Percentiles rank a stretch among this genome's conserved stretches.
These are phyloP conservation scores for Coniochaeta sp. DNA, from an alignment of 2,329 filamentous ascomycete genomes.

Conservation along the genomic window DNA sequence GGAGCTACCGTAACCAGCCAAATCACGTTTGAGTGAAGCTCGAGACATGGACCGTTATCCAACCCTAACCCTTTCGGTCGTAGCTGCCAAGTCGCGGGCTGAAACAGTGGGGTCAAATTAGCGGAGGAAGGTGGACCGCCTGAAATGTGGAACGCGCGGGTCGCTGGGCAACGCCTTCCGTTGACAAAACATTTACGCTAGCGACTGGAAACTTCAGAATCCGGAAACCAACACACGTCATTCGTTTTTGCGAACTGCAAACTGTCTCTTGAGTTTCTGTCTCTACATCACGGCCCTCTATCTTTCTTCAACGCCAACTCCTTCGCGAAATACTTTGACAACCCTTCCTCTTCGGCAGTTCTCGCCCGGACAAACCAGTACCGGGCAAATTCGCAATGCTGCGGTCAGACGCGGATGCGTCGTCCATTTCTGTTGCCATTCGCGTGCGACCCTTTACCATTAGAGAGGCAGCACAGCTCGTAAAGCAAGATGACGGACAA, in stretches of 20 bases:
- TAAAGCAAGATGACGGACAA: conserved; percentile 72
- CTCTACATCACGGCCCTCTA: neutral
- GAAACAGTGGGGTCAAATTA: neutral
- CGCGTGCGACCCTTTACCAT: conserved; percentile 72
- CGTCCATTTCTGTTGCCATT: conserved; percentile 53
- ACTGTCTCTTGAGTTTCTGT: too few species aligned
- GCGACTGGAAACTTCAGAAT: neutral
- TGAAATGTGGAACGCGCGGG: neutral
- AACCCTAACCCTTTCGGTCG: too few species aligned
- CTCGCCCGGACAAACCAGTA: neutral
- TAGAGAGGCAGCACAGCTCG: conserved; percentile 87
- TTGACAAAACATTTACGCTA: neutral
- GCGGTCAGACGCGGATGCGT: conserved; percentile 23
- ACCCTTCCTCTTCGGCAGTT: neutral
- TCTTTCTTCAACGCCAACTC: neutral
- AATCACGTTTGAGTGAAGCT: too few species aligned
- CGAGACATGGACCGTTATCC: too few species aligned
- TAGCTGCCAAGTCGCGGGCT: too few species aligned
- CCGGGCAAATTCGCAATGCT: neutral
- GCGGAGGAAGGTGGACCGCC: neutral
- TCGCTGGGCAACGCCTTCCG: conserved; percentile 1
- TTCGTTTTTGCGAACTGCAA: neutral
- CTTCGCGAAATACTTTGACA: neutral
- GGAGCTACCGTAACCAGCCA: too few species aligned
- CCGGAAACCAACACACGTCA: neutral